phyloP scores from a whole-genome alignment of 2,329 filamentous ascomycete species.

The Ceratocystis colombiana region DNA sequence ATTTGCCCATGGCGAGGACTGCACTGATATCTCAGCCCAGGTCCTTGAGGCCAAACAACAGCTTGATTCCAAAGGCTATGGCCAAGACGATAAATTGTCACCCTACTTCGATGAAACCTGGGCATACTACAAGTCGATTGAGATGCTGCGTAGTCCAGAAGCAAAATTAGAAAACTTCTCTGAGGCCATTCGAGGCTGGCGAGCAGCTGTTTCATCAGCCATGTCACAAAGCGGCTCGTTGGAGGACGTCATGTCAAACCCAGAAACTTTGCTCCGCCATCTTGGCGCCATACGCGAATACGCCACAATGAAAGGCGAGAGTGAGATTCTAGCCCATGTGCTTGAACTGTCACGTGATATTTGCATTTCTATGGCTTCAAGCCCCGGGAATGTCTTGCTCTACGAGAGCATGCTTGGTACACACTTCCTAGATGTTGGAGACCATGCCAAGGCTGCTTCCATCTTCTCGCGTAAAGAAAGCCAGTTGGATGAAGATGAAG shows the following conservation, averaged over 20 bases:
- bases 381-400: conserved; percentile 35
- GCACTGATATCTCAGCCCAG: conserved; percentile 3
- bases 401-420: conserved; percentile 42
- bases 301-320: conserved; percentile 42
- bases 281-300: conserved; percentile 44
- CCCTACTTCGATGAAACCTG: conserved; percentile 24
- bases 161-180: conserved; percentile 13
- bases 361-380: conserved; percentile 29
- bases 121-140: conserved; percentile 25
- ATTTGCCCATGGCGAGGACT: conserved; percentile 22
- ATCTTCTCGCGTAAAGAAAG: conserved; percentile 45
- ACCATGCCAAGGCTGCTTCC: conserved; percentile 41
- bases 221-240: conserved; percentile 24
- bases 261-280: conserved; percentile 41
- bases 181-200: conserved; percentile 23
- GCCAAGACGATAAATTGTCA: conserved; percentile 18
- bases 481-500: conserved; percentile 38
- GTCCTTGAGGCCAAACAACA: conserved; percentile 19
- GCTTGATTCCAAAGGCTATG: conserved; percentile 20
- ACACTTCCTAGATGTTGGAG: conserved; percentile 46
- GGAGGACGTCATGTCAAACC: conserved; percentile 31
- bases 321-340: conserved; percentile 38
- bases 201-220: conserved; percentile 20
- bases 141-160: conserved; percentile 20
- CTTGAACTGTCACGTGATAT: conserved; percentile 40